phyloP scores from a whole-genome alignment of 2,329 filamentous ascomycete species.

The Epichloe gansuensis region DNA sequence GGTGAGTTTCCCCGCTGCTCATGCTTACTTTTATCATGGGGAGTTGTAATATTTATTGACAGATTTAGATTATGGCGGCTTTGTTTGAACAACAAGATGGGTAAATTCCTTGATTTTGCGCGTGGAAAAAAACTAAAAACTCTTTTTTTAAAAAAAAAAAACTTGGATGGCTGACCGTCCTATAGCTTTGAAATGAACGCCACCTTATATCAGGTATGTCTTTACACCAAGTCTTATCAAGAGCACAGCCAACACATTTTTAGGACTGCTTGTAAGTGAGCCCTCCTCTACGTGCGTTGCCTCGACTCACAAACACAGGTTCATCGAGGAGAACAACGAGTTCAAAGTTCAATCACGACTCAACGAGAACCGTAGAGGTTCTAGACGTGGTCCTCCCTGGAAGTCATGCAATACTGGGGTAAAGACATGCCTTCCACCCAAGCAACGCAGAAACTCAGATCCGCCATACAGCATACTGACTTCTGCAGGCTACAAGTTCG shows the following conservation, averaged over 20 bases:
- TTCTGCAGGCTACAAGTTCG: conserved; percentile 80
- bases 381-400: conserved; percentile 42
- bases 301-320: conserved; percentile 38
- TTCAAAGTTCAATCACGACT: conserved; percentile 54
- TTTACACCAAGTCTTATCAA: conserved; percentile 4
- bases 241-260: conserved; percentile 6
- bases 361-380: conserved; percentile 32
- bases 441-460: neutral
- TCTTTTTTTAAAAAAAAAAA: too few species aligned
- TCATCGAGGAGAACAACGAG: conserved; percentile 81
- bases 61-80: conserved; percentile 62
- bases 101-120: conserved; percentile 25
- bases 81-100: conserved; percentile 75
- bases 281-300: neutral
- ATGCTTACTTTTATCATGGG: neutral
- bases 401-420: conserved; percentile 93
- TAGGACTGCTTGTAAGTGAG: conserved; percentile 41
- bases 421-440: conserved; percentile 4
- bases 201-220: conserved; percentile 71
- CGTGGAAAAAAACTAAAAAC: too few species aligned
- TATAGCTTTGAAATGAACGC: conserved; percentile 80
- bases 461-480: neutral
- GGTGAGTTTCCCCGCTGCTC: conserved; percentile 31
- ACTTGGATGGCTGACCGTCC: neutral
- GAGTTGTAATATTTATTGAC: neutral